Percentiles rank a stretch among this genome's conserved stretches.
Conservation (phyloP, 306 rosid species). For the Vigna mungo region DNA sequence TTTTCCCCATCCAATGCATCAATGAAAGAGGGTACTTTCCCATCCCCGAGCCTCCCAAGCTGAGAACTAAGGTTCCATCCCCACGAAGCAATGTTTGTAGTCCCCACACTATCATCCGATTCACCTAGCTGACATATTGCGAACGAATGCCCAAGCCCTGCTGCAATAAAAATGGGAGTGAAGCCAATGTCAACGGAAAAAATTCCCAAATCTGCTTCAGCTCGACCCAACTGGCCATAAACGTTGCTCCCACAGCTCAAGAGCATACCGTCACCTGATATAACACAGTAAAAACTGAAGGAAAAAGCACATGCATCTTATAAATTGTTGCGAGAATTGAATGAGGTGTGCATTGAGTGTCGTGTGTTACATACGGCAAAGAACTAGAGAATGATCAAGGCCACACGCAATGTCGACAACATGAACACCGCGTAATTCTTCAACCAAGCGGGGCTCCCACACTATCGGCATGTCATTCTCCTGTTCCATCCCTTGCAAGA, state of each 20-base stretch:
- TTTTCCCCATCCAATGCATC: conserved; percentile 67
- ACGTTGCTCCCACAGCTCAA: conserved; percentile 84
- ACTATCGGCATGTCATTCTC: conserved; percentile 83
- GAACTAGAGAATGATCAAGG: conserved; percentile 90
- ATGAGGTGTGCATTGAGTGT: neutral
- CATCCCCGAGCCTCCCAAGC: conserved; percentile 82
- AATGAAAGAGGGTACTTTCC: conserved; percentile 57
- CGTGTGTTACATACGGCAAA: conserved; percentile 64
- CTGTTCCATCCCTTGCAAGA: conserved; percentile 69
- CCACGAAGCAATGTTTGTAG: conserved; percentile 71
- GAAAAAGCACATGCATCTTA: neutral
- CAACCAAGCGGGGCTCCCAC: conserved; percentile 84
- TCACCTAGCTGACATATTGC: conserved; percentile 69
- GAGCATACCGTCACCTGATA: conserved; percentile 74
- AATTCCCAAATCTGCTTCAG: conserved; percentile 65
- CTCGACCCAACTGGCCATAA: conserved; percentile 86
- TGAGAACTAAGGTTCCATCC: conserved; percentile 90
- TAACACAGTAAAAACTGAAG: conserved; percentile 34
- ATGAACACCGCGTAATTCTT: conserved; percentile 61
- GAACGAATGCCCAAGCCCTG: conserved; percentile 95
- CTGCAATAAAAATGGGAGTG: conserved; percentile 62
- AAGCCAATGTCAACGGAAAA: conserved; percentile 67
- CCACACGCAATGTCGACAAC: conserved; percentile 87
- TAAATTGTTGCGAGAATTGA: conserved; percentile 14
- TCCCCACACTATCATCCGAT: conserved; percentile 46